Evolutionary conservation across 257 asterid genomes (phyloP).

Genomic region (Cordia subcordata): DNA sequence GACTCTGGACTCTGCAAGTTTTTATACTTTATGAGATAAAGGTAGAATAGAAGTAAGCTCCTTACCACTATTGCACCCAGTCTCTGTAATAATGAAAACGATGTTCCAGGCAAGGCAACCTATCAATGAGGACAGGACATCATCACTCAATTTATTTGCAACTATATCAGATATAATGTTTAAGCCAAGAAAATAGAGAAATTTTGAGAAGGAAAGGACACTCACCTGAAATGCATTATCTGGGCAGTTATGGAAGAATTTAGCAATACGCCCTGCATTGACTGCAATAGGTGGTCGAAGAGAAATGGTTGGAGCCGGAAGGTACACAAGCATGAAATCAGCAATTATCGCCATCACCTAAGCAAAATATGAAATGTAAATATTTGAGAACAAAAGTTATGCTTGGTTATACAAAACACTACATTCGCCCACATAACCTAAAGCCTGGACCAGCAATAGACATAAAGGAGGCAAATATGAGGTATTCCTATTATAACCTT

Average conservation of each 20-base stretch:
- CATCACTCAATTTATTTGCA: constrained; percentile 5
- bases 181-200: not conserved
- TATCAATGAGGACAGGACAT: constrained; percentile 19
- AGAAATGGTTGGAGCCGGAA: constrained; percentile 98
- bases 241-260: constrained; percentile 75
- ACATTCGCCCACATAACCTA: not conserved
- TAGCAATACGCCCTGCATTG: constrained; percentile 72
- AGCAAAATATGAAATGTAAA: constrained; percentile 15
- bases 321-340: constrained; percentile 96
- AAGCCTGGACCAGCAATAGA: not conserved
- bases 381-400: not conserved
- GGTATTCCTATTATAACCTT: no score
- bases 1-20: not conserved
- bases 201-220: constrained; percentile 1
- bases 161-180: not conserved
- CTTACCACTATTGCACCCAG: constrained; percentile 80
- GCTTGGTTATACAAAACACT: not conserved
- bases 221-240: constrained; percentile 91
- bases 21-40: not conserved
- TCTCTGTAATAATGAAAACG: constrained; percentile 73
- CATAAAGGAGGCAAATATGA: not conserved
- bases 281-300: constrained; percentile 64
- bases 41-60: constrained; percentile 2
- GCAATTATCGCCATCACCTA: constrained; percentile 95
- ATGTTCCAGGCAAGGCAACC: constrained; percentile 77